Conservation (phyloP, 2,329 filamentous ascomycete genomes). For the Fonsecaea pedrosoi region DNA sequence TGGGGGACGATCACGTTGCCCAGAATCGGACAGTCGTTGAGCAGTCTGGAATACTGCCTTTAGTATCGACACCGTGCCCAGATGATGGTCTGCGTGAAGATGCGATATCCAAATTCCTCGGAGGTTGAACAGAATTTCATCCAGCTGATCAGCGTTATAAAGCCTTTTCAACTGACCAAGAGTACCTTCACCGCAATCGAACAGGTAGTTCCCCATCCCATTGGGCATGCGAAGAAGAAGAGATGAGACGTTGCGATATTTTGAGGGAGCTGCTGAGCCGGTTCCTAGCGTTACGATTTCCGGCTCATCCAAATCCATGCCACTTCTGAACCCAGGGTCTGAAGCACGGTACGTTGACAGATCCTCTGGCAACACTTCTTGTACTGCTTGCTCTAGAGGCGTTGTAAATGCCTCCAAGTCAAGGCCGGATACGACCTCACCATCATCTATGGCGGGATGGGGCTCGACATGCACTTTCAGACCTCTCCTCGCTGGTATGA, state of each 20-base stretch:
- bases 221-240: conserved; percentile 80
- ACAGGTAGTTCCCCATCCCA: conserved; percentile 81
- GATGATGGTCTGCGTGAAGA: conserved; percentile 93
- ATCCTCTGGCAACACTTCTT: conserved; percentile 39
- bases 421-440: conserved; percentile 42
- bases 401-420: conserved; percentile 37
- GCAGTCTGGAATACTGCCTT: conserved; percentile 21
- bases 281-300: conserved; percentile 90
- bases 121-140: conserved; percentile 76
- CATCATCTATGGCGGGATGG: conserved; percentile 47
- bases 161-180: conserved; percentile 82
- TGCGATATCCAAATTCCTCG: conserved; percentile 92
- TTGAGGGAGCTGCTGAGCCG: conserved; percentile 86
- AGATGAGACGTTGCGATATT: conserved; percentile 92
- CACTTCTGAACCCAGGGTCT: conserved; percentile 57
- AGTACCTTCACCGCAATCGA: conserved; percentile 93
- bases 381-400: conserved; percentile 41
- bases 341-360: conserved; percentile 12
- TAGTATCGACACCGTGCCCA: conserved; percentile 82
- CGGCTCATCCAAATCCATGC: conserved; percentile 74
- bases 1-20: conserved; percentile 6
- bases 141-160: conserved; percentile 69
- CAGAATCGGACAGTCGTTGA: conserved; percentile 6
- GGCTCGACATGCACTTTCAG: conserved; percentile 56
- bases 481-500: conserved; percentile 50